Conservation (phyloP, 768 basidiomycete species). For the Coprinopsis strossmayeri region DNA sequence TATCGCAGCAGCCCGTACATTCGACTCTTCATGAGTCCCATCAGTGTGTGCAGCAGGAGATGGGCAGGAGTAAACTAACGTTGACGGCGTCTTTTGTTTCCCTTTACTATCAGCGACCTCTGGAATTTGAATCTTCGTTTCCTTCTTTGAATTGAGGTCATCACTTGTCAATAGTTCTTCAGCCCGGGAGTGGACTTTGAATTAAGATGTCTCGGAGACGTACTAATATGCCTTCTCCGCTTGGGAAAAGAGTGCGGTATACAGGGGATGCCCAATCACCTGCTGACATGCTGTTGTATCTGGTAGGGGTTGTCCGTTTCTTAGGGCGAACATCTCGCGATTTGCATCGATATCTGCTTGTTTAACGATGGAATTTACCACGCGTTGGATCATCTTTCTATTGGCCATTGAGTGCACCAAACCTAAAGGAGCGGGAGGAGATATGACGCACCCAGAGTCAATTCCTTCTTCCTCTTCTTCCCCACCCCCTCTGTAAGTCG, state of each 20-base stretch:
- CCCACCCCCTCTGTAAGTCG: neutral
- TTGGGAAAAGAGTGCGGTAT: neutral
- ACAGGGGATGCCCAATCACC: neutral
- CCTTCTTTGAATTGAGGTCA: no score
- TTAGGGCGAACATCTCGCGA: conserved; percentile 4
- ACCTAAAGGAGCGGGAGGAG: neutral
- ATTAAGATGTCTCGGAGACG: no score
- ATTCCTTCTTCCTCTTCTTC: neutral
- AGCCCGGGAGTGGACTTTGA: no score
- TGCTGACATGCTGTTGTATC: conserved; percentile 7
- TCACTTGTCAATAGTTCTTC: neutral
- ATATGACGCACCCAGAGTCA: neutral
- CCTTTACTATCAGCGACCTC: neutral
- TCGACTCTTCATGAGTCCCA: conserved; percentile 6
- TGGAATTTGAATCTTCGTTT: no score
- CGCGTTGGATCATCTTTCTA: neutral
- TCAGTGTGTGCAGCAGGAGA: no score
- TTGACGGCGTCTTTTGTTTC: no score
- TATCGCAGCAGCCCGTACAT: conserved; percentile 6
- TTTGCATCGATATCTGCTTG: conserved; percentile 7
- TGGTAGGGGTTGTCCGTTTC: neutral
- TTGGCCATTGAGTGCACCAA: neutral
- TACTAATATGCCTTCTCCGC: conserved; percentile 1
- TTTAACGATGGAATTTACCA: neutral
- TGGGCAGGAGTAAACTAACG: no score